phyloP scores from a whole-genome alignment of 306 rosid genomes.

The Acacia acuminata region DNA sequence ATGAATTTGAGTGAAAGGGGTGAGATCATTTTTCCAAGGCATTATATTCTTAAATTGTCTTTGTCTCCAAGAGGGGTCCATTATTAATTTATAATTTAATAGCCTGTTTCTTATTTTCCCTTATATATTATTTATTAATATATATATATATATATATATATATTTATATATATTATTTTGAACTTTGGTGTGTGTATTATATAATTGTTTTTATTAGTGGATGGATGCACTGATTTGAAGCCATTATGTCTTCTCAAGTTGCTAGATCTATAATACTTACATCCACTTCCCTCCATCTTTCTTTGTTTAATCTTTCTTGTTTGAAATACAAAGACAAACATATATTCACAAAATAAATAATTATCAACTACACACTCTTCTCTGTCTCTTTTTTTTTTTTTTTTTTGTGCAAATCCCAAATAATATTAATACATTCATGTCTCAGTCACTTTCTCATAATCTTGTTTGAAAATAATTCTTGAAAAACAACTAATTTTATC shows the following conservation, averaged over 20 bases:
- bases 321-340: conserved; percentile 54
- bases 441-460: conserved; percentile 37
- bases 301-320: conserved; percentile 55
- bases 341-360: background rate
- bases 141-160: too few relatives aligned
- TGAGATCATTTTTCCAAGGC: conserved; percentile 31
- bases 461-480: background rate
- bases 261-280: conserved; percentile 44
- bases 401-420: conserved; percentile 15
- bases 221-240: conserved; percentile 55
- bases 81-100: background rate
- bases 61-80: conserved; percentile 47
- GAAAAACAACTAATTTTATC: background rate
- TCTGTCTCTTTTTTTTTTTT: conserved; percentile 8
- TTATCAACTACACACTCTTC: conserved; percentile 3
- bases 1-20: conserved; percentile 33
- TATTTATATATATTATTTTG: background rate
- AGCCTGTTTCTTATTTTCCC: background rate
- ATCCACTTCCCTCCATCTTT: conserved; percentile 9
- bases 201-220: conserved; percentile 52
- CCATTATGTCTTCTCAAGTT: conserved; percentile 57
- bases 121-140: background rate
- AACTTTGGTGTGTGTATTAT: conserved; percentile 45
- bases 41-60: conserved; percentile 59
- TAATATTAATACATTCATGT: conserved; percentile 12